Conservation (phyloP, 2,329 filamentous ascomycete genomes). For the Colletotrichum echinochloae region DNA sequence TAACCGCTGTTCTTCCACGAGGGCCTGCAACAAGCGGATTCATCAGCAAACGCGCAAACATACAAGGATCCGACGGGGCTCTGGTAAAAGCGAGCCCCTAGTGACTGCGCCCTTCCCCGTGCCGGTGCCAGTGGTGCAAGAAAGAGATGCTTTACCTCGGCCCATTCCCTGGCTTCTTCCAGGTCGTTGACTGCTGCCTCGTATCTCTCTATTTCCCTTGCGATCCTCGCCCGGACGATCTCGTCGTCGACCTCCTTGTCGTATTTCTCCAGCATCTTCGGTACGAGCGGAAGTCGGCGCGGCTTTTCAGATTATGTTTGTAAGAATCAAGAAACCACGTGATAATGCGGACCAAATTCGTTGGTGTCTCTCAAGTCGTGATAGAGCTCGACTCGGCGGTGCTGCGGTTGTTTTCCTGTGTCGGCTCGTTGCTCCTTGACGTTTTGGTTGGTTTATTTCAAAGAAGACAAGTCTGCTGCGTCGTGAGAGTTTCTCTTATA, state of each 20-base stretch:
- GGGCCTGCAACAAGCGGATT: neutral
- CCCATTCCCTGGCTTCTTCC: neutral
- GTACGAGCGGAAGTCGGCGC: neutral
- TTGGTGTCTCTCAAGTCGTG: too few relatives aligned
- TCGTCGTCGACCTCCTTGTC: neutral
- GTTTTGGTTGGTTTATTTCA: neutral
- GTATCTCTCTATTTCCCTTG: neutral
- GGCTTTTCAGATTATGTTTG: neutral
- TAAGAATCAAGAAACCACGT: too few relatives aligned
- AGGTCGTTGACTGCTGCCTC: neutral
- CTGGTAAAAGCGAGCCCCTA: too few relatives aligned
- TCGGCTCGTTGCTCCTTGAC: neutral
- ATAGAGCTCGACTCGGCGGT: neutral
- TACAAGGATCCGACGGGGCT: too few relatives aligned
- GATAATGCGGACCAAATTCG: fast-evolving
- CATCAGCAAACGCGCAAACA: neutral
- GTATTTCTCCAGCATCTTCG: neutral
- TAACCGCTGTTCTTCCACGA: neutral
- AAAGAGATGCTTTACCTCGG: neutral
- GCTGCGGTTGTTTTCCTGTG: neutral
- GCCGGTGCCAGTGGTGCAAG: too few relatives aligned
- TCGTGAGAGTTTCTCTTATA: neutral
- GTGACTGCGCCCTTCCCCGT: too few relatives aligned
- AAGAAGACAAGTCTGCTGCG: neutral
- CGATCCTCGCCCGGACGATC: too few relatives aligned